These are phyloP conservation scores for Ceriops decandra DNA, from an alignment of 345 rosid genomes.

Conservation along the genomic window DNA sequence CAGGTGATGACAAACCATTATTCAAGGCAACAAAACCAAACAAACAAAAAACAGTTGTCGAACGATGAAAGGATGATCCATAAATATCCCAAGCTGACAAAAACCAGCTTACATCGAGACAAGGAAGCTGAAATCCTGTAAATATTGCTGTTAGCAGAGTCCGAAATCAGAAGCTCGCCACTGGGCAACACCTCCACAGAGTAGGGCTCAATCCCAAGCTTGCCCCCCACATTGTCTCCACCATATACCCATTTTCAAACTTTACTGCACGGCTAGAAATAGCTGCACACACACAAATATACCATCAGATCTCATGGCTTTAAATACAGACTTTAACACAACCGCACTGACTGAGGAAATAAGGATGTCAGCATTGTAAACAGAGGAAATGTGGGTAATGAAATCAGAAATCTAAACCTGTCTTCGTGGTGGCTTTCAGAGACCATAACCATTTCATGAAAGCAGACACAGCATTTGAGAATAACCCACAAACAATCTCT, in stretches of 20 bases:
- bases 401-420: conserved; percentile 56
- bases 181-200: conserved; percentile 70
- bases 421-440: conserved; percentile 78
- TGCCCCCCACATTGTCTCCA: conserved; percentile 99
- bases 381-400: conserved; percentile 3
- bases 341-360: neutral
- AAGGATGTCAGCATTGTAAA: neutral
- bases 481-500: conserved; percentile 76
- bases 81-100: neutral
- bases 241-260: conserved; percentile 84
- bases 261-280: conserved; percentile 80
- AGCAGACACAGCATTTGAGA: conserved; percentile 66
- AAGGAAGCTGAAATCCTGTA: conserved; percentile 85
- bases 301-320: conserved; percentile 4
- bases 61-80: neutral
- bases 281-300: conserved; percentile 36
- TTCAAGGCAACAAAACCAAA: neutral
- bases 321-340: conserved; percentile 15
- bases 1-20: neutral
- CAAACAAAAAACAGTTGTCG: neutral
- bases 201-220: conserved; percentile 88
- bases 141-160: conserved; percentile 84
- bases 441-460: conserved; percentile 90
- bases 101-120: conserved; percentile 73
- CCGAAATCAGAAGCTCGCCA: conserved; percentile 85